phyloP scores from a whole-genome alignment of 441 rosid genomes.

The Erodium texanum region DNA sequence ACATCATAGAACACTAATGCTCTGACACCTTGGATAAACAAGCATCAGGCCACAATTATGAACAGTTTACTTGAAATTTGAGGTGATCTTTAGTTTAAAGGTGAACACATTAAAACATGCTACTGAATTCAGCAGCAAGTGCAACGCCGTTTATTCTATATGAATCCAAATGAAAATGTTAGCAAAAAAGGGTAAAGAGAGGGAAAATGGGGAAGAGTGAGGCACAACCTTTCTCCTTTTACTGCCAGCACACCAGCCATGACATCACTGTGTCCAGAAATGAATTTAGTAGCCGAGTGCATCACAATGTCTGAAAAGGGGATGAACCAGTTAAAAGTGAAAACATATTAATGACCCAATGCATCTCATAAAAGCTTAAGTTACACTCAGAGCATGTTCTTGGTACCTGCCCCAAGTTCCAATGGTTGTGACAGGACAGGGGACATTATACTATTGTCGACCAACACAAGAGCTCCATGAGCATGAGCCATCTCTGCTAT shows the following conservation, averaged over 20 bases:
- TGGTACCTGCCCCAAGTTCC: slow-evolving; percentile 85
- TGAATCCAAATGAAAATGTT: too few relatives aligned
- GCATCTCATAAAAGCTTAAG: slow-evolving; percentile 1
- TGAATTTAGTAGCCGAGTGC: slow-evolving; percentile 95
- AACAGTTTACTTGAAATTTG: too few relatives aligned
- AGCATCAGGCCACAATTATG: too few relatives aligned
- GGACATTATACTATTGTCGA: slow-evolving; percentile 91
- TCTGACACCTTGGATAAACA: too few relatives aligned
- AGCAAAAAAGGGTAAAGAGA: too few relatives aligned
- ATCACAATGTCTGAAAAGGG: slow-evolving; percentile 65
- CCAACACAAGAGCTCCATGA: slow-evolving; percentile 71
- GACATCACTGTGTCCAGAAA: slow-evolving; percentile 85
- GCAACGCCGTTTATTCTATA: too few relatives aligned
- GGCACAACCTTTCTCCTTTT: slow-evolving; percentile 68
- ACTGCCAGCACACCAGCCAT: slow-evolving; percentile 95
- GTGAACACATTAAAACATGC: too few relatives aligned
- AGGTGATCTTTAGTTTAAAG: too few relatives aligned
- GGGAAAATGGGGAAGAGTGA: background rate
- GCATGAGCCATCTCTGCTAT: slow-evolving; percentile 78
- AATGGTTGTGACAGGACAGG: slow-evolving; percentile 74
- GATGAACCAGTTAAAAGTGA: too few relatives aligned
- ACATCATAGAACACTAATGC: too few relatives aligned
- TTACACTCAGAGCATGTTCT: background rate
- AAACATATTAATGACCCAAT: too few relatives aligned
- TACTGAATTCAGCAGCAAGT: too few relatives aligned